A percentile compares a stretch with the other conserved stretches of the same genome.
Evolutionary conservation across 2,329 filamentous ascomycete species (phyloP).

Genomic region (Botrytis deweyae): DNA sequence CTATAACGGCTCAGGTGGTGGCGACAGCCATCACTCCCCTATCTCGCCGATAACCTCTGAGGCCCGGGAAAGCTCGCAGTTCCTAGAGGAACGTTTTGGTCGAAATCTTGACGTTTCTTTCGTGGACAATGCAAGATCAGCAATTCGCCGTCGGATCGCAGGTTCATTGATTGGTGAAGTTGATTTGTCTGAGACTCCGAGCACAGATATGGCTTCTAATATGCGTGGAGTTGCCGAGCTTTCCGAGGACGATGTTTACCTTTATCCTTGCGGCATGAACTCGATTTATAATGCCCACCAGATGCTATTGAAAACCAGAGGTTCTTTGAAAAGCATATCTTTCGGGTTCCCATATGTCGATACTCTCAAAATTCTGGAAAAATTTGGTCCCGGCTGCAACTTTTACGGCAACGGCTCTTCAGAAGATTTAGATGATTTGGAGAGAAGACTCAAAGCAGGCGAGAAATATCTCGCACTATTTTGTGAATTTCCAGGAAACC

Average conservation of each 20-base stretch:
- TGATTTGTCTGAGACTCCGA: conserved; percentile 60
- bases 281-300: conserved; percentile 89
- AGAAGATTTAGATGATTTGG: conserved; percentile 80
- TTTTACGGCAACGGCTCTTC: conserved; percentile 84
- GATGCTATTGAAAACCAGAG: conserved; percentile 63
- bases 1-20: conserved; percentile 25
- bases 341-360: conserved; percentile 99
- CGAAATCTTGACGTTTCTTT: conserved; percentile 81
- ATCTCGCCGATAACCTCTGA: conserved; percentile 32
- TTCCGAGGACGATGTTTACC: conserved; percentile 81
- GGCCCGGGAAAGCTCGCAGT: conserved; percentile 67
- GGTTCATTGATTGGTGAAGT: conserved; percentile 75
- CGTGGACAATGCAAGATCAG: conserved; percentile 78
- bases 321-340: conserved; percentile 72
- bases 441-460: conserved; percentile 66
- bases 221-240: conserved; percentile 62
- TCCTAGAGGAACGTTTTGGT: conserved; percentile 92
- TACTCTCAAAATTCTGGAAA: conserved; percentile 90
- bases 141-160: conserved; percentile 83
- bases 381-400: conserved; percentile 84
- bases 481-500: conserved; percentile 94
- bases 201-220: conserved; percentile 50
- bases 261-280: conserved; percentile 91
- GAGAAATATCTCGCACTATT: conserved; percentile 82
- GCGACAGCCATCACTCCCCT: not conserved